These are phyloP conservation scores for Platanthera zijinensis DNA, from an alignment of 106 monocot genomes.

Conservation along the genomic window DNA sequence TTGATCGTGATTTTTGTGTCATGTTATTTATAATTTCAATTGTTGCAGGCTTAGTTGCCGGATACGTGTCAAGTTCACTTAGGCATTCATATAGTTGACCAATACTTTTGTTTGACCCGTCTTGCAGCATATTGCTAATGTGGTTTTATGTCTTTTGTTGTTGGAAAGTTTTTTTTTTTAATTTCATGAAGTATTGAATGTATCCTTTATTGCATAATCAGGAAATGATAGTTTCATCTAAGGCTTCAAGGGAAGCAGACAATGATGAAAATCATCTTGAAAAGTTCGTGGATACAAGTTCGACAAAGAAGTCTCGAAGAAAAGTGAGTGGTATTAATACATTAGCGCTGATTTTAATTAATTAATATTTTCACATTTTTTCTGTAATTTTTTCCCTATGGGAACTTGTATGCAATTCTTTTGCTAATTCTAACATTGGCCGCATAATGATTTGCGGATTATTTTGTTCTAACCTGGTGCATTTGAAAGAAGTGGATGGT, in stretches of 20 bases:
- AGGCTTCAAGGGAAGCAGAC: background rate
- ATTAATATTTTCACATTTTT: no score
- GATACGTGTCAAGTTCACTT: background rate
- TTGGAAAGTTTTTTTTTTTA: background rate
- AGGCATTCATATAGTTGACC: no score
- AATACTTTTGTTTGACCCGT: no score
- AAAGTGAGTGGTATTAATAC: background rate
- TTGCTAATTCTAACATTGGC: no score
- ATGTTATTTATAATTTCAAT: no score
- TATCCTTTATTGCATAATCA: background rate
- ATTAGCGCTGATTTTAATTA: no score
- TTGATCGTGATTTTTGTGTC: no score
- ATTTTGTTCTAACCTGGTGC: no score
- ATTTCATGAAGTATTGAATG: background rate
- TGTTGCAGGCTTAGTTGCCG: background rate
- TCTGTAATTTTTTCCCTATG: no score
- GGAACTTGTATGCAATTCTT: no score
- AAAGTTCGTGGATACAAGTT: background rate
- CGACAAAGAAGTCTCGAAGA: background rate
- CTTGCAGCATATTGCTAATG: background rate
- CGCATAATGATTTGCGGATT: background rate
- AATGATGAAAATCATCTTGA: background rate
- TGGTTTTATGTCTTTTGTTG: background rate
- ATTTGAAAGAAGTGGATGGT: no score
- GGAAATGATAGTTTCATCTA: constrained; percentile 3